Evolutionary conservation across 2,329 filamentous ascomycete species (phyloP).

Genomic region (Paramyrothecium sp.): DNA sequence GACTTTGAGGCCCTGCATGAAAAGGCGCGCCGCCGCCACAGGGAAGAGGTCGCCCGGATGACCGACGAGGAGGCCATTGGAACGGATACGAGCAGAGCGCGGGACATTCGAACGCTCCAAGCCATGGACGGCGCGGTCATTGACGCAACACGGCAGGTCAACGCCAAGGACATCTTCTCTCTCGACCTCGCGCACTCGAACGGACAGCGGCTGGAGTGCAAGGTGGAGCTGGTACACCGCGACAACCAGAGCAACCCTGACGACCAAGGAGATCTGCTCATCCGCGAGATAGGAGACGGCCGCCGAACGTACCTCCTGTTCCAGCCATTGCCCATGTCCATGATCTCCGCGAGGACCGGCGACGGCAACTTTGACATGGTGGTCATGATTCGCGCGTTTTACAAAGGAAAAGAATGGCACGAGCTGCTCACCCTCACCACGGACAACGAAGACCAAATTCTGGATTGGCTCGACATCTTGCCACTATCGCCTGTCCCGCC

Average conservation of each 20-base stretch:
- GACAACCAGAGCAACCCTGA: conserved; percentile 70
- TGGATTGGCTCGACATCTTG: conserved; percentile 87
- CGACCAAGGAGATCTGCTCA: conserved; percentile 78
- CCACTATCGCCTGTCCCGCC: conserved; percentile 51
- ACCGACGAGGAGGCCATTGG: conserved; percentile 82
- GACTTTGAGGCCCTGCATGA: conserved; percentile 72
- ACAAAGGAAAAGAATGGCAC: conserved; percentile 70
- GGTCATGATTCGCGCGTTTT: conserved; percentile 78
- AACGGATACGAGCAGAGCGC: conserved; percentile 77
- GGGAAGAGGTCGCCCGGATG: conserved; percentile 67
- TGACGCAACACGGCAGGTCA: conserved; percentile 77
- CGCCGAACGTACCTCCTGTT: conserved; percentile 82
- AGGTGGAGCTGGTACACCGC: conserved; percentile 81
- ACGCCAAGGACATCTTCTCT: conserved; percentile 86
- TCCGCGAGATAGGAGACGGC: conserved; percentile 81
- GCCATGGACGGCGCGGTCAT: conserved; percentile 69
- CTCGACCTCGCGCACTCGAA: conserved; percentile 84
- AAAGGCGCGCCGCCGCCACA: conserved; percentile 65
- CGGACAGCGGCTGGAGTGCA: conserved; percentile 85
- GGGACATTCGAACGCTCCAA: conserved; percentile 75
- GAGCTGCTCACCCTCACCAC: conserved; percentile 78
- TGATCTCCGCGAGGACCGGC: conserved; percentile 78
- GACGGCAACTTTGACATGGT: conserved; percentile 70
- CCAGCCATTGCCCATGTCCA: conserved; percentile 73
- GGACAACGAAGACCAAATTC: conserved; percentile 72